Conservation (phyloP, 192 early-diverging fungal species). For the Haplosporangium gracile region DNA sequence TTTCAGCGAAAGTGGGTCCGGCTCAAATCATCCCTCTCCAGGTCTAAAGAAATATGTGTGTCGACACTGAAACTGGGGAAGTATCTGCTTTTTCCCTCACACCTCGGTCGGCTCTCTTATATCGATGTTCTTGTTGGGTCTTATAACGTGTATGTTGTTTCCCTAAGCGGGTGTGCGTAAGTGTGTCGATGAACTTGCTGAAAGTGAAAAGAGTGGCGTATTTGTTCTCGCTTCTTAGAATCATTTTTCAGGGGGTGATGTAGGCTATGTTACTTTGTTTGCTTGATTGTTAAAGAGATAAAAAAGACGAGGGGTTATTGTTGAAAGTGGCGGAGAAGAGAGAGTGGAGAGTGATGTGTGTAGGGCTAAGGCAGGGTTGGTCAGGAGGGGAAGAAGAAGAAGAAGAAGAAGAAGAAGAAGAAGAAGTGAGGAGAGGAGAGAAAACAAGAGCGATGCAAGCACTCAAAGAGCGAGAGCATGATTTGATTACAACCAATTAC, state of each 20-base stretch:
- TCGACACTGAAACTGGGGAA: neutral
- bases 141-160: too few relatives aligned
- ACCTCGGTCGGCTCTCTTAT: neutral
- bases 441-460: conserved; percentile 8
- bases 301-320: neutral
- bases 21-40: neutral
- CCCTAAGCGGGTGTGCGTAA: too few relatives aligned
- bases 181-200: too few relatives aligned
- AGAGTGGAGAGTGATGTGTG: conserved; percentile 2
- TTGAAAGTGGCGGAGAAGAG: neutral
- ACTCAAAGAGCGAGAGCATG: neutral
- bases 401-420: neutral
- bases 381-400: conserved; percentile 1
- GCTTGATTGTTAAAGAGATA: too few relatives aligned
- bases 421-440: conserved; percentile 7
- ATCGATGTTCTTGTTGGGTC: neutral
- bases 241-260: too few relatives aligned
- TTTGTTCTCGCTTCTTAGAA: too few relatives aligned
- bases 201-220: too few relatives aligned
- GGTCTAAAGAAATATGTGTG: neutral
- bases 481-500: neutral
- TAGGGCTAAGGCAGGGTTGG: neutral
- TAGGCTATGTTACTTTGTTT: too few relatives aligned
- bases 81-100: neutral
- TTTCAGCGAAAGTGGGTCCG: too few relatives aligned